A percentile compares a stretch with the other conserved stretches of the same genome.
Conservation (phyloP, 257 asterid species). For the Salvia rosmarinus region DNA sequence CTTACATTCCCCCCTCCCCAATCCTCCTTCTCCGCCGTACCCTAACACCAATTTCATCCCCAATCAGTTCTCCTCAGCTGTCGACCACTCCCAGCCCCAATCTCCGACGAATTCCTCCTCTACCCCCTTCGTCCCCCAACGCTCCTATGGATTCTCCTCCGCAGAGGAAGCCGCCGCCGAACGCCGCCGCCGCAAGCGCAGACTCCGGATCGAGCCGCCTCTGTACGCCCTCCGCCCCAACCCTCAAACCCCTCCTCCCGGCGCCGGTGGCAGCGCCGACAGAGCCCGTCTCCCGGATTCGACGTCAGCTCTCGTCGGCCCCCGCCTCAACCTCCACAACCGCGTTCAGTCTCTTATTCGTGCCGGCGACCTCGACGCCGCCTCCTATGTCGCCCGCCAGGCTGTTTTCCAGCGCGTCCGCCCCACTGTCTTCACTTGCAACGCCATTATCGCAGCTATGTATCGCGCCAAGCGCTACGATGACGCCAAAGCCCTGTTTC, state of each 20-base stretch:
- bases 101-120: constrained; percentile 22
- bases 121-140: constrained; percentile 30
- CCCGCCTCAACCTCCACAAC: constrained; percentile 85
- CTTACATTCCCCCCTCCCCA: constrained; percentile 32
- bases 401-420: constrained; percentile 70
- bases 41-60: constrained; percentile 29
- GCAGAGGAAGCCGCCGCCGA: constrained; percentile 97
- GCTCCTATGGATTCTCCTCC: constrained; percentile 66
- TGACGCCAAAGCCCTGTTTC: constrained; percentile 75
- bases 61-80: constrained; percentile 16
- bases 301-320: constrained; percentile 75
- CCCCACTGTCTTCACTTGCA: constrained; percentile 93
- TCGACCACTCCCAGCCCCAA: constrained; percentile 27
- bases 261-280: constrained; percentile 31
- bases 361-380: constrained; percentile 80
- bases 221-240: constrained; percentile 71
- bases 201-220: constrained; percentile 90
- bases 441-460: constrained; percentile 92
- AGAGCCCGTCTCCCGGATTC: constrained; percentile 77
- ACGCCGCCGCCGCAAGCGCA: constrained; percentile 86
- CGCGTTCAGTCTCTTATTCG: constrained; percentile 92
- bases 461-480: constrained; percentile 62
- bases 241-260: constrained; percentile 43
- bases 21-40: background rate
- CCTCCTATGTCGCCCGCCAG: constrained; percentile 76